Evolutionary conservation across 73 alveolate species (phyloP), one percentile per base, ranked within the genome.

Genomic region (Blepharisma stoltei): DNA sequence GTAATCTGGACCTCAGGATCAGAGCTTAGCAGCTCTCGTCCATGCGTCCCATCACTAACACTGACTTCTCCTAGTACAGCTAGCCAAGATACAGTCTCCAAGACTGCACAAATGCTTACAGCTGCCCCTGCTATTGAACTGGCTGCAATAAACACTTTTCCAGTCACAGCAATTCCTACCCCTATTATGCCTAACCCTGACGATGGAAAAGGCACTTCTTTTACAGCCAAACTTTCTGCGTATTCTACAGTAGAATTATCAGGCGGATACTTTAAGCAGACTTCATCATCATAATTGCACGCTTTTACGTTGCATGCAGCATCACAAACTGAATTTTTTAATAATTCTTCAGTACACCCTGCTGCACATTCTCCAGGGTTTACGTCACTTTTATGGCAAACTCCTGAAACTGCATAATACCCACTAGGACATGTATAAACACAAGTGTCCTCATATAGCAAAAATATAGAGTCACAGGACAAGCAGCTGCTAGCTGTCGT

Each of bases 51-150:
- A 14, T 60, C 48, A 4, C 48, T 18, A 1, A 20, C 2, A 14
- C 46, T 14, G 37, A 60, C 23, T 60, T 60, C 73, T 8, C 23
- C 45, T 60, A 60, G 23, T 20, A 60, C 45, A 25, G 46, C 37
- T 60, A 60, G 18, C 73, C 73, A 60, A 60, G 46, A 14, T 20
- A 14, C 3, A 18, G 73, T 25, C 46, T 60, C 73, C 46, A 60
- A n/a, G 5, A 5, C 46, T n/a, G 46, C 73, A 14, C 73, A 60
- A 18, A 25, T 9, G 11, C 48, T 9, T 60, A 60, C 23, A 1
- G 45, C 11, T 25, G 73, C 41, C 3, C 41, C 41, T 32, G 41
- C 41, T 32, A 32, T 32, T 3, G 41, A 32, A 32, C 41, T 32
- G 41, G 41, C 0, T 32, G 41, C 41, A 3, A 32, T 32, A 32